Evolutionary conservation across 768 basidiomycete species (phyloP), one percentile per base, ranked within the genome.

Genomic region (Filobasidium floriforme): DNA sequence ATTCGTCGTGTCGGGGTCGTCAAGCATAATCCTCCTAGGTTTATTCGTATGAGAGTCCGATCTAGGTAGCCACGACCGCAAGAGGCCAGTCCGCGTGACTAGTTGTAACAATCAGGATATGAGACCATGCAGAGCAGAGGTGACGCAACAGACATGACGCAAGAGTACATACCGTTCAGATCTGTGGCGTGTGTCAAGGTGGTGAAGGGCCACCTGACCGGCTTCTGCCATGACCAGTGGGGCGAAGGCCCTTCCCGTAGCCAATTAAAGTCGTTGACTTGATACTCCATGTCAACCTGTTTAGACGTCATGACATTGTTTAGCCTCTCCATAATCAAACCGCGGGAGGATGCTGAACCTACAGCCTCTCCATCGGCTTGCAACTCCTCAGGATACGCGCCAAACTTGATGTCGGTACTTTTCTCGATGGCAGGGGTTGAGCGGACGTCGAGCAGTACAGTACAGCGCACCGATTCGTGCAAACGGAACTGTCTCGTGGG

Each of bases 191-290:
- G 54, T 15, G 18, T 28, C 12, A 57, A 24, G 5, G 54, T 57
- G 14, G 54, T 24, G 26, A 57, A 57, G 2, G 54, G 54, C 54
- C 54, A 57, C 26, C 54, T 22, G 15, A 57, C 29, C 15, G 24
- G 7, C 14, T 24, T 32, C 24, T 57, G 54, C 22, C 54, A 32
- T 7, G 54, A 57, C 54, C 54, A 57, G 26, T 57, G 15, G 7
- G 54, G 54, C 14, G 54, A 57, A 7, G 54, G 54, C 5, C 24
- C 29, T 22, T 15, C 19, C 7, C 24, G 12, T 15, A 57, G 19
- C 54, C 54, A 57, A 28, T 57, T n/a, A 28, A 57, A 57, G 26
- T 57, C 54, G 18, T 57, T 15, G 19, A 57, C 26, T 22, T 24
- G 54, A 7, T 15, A 28, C 15, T 57, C 29, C 7, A 15, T 57